Evolutionary conservation across 139 green algal species (phyloP), one percentile per base, ranked within the genome.

Genomic region (Trebouxia sp.): DNA sequence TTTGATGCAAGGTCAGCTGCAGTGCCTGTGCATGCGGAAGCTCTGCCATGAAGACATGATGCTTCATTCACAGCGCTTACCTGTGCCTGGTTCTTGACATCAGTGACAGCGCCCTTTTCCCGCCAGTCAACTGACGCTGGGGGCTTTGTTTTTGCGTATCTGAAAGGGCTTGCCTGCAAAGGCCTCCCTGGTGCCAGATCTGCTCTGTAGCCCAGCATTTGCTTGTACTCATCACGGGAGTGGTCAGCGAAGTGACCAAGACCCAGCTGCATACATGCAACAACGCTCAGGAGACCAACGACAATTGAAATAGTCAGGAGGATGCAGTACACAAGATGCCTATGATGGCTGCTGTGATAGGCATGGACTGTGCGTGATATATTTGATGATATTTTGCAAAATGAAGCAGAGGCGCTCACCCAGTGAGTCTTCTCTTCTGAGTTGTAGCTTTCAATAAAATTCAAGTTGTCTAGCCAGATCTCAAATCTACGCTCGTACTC

Each of bases 51-150:
- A 58, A 58, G 50, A 58, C 50, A 17, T 22, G 50, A 22, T 17
- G 26, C 22, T 56, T 22, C 22, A 1, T 22, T 58, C 26, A 28
- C 50, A 58, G 2, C 7, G 17, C 65, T 6, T 47, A 85, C 84
- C 78, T 83, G 76, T 15, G 30, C 80, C 87, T 99, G 96, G 87
- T 99, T 99, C 88, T 99, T 99, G 7, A 98, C 92, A 78, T 83
- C 77, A 8, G 92, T 92, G 0, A 99, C 96, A 6, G 91, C 94
- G n/a, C 85, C 87, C 50, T 92, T 58, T n/a, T 87, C 65, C 10
- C 91, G 66, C 95, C 96, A 99, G 87, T 99, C 94, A 7, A 95
- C 74, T 6, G 70, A 43, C 12, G 89, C 43, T 3, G 93, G 90
- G 1, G 94, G 75, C 32, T 48, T 37, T 1, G 86, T 78, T 26